Evolutionary conservation across 2,329 filamentous ascomycete genomes (phyloP).

Genomic region (Tolypocladium tropicale): DNA sequence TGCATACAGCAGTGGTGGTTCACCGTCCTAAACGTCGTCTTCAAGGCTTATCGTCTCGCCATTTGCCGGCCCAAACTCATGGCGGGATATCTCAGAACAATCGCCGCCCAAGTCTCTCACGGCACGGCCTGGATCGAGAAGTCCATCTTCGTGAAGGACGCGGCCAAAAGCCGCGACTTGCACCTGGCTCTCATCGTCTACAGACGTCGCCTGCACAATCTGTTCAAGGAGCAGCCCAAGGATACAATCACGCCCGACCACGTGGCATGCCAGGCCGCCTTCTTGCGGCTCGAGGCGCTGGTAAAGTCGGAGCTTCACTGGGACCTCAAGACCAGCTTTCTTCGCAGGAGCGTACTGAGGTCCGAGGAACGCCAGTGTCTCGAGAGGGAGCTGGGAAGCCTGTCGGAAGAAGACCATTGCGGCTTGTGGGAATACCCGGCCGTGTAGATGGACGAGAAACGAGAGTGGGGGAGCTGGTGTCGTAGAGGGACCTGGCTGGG

Average conservation of each 20-base stretch:
- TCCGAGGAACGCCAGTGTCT: slow-evolving; percentile 43
- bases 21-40: slow-evolving; percentile 38
- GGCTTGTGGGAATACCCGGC: slow-evolving; percentile 44
- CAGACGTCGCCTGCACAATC: slow-evolving; percentile 41
- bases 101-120: slow-evolving; percentile 46
- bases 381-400: slow-evolving; percentile 35
- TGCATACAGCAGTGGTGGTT: slow-evolving; percentile 55
- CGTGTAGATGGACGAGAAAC: slow-evolving; percentile 42
- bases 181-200: slow-evolving; percentile 41
- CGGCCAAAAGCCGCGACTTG: slow-evolving; percentile 23
- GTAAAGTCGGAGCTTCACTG: slow-evolving; percentile 35
- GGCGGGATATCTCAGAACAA: slow-evolving; percentile 33
- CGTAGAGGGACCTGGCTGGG: slow-evolving; percentile 31
- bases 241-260: slow-evolving; percentile 26
- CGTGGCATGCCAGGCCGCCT: slow-evolving; percentile 34
- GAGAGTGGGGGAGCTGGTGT: slow-evolving; percentile 40
- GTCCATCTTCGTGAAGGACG: slow-evolving; percentile 28
- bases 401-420: slow-evolving; percentile 43
- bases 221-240: slow-evolving; percentile 25
- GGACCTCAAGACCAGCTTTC: slow-evolving; percentile 42
- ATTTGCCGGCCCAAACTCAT: slow-evolving; percentile 32
- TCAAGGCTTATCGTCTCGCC: slow-evolving; percentile 38
- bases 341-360: slow-evolving; percentile 36
- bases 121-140: slow-evolving; percentile 37
- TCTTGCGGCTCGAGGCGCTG: slow-evolving; percentile 24